A percentile compares a stretch with the other conserved stretches of the same genome.
These are phyloP conservation scores for Aspergillus persii DNA, from an alignment of 2,329 filamentous ascomycete species.

Conservation along the genomic window DNA sequence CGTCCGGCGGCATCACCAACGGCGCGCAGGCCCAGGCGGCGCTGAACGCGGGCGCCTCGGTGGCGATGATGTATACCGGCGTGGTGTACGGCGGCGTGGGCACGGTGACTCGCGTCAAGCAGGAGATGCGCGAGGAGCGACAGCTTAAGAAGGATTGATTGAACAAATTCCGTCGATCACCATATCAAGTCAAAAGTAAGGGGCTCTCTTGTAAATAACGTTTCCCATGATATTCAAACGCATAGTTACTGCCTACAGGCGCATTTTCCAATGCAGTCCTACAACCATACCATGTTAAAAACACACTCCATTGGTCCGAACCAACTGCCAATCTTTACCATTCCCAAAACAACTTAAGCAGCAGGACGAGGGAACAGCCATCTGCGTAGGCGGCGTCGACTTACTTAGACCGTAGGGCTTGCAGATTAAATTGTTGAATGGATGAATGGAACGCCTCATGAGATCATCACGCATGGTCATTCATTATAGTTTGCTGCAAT, in stretches of 20 bases:
- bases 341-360: background rate
- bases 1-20: constrained; percentile 87
- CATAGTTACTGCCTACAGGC: background rate
- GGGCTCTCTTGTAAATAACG: background rate
- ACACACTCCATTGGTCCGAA: too few species aligned
- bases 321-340: too few species aligned
- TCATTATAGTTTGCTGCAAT: background rate
- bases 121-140: constrained; percentile 45
- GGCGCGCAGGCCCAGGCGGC: constrained; percentile 79
- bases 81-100: constrained; percentile 62
- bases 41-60: constrained; percentile 82
- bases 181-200: background rate
- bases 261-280: background rate
- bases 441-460: background rate
- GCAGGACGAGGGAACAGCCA: background rate
- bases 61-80: constrained; percentile 89
- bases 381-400: background rate
- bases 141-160: constrained; percentile 10
- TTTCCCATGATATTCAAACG: background rate
- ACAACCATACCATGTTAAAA: too few species aligned
- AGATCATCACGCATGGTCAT: background rate
- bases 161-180: background rate
- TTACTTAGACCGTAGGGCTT: background rate
- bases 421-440: background rate
- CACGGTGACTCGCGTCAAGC: constrained; percentile 55